Base-by-base conservation (phyloP, 371 early-diverging fungal genomes). In the Mucor indicus region DNA sequence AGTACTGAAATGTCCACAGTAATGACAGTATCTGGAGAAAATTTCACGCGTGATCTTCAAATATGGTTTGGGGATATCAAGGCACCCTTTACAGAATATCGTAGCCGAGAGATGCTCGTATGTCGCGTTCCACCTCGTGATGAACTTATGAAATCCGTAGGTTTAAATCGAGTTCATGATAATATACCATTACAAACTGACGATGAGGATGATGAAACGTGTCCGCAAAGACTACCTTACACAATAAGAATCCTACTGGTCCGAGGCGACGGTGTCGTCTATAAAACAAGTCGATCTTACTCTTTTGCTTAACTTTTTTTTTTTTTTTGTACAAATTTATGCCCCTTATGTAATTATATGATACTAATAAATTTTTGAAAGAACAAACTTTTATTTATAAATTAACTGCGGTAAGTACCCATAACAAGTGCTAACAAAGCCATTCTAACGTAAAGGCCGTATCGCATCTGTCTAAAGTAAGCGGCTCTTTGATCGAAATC, bases 401-500 rank as follows among this genome's bases (percentile, higher is more conserved):
- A 32, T 57, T 58, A 58, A 35, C 52, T 33, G 19, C 72, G 67
- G 7, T 57, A 48, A 53, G 67, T 74, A 32, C 83, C 80, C 50
- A 86, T 59, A 19, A 92, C 87, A 35, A 96, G 75, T 35, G 95
- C 90, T 50, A 98, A 69, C 35, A 98, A 73, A 8, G 98, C 97
- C 98, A 96, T 96, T 52, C 98, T 81, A 30, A 96, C 96, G 71
- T 88, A 96, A 62, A 98, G 81, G 55, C 93, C 98, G 69, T 96
- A 95, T 38, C 86, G 81, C 96, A 96, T 96, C 69, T 96, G 97
- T 48, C 98, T 79, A 79, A 97, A 97, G 77, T 97, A 97, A 10
- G 95, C 96, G 24, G 98, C 96, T 31, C 98, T 81, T 63, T 86
- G 93, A 59, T 96, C 97, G 50, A 92, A 92, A 65, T 96, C 98